These are phyloP conservation scores for Coelastrella sp. DNA, from an alignment of 139 green algal genomes.

Conservation along the genomic window DNA sequence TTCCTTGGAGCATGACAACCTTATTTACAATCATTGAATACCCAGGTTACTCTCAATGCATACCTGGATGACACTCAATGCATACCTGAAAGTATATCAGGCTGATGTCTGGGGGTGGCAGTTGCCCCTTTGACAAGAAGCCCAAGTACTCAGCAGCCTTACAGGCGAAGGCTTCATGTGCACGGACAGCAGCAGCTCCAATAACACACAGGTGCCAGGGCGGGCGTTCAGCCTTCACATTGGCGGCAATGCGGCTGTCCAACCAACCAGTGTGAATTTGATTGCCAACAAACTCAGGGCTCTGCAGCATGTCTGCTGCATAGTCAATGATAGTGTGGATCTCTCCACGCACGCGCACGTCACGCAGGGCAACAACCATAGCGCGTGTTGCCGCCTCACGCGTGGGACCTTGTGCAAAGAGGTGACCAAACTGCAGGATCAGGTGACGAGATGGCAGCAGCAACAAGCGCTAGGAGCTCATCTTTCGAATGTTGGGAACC, in stretches of 20 bases:
- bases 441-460: too few relatives aligned
- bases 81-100: slow-evolving; percentile 73
- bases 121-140: slow-evolving; percentile 95
- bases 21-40: slow-evolving; percentile 71
- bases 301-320: slow-evolving; percentile 55
- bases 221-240: slow-evolving; percentile 77
- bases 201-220: slow-evolving; percentile 95
- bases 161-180: slow-evolving; percentile 37
- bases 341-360: slow-evolving; percentile 95
- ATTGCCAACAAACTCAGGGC: slow-evolving; percentile 79
- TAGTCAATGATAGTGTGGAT: slow-evolving; percentile 95
- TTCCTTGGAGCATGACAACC: neutral
- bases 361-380: slow-evolving; percentile 95
- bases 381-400: slow-evolving; percentile 85
- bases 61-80: neutral
- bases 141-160: slow-evolving; percentile 88
- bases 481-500: too few relatives aligned
- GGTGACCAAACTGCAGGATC: slow-evolving; percentile 88
- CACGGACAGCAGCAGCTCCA: slow-evolving; percentile 57
- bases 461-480: too few relatives aligned
- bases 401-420: slow-evolving; percentile 93
- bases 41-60: slow-evolving; percentile 18
- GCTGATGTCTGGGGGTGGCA: slow-evolving; percentile 85
- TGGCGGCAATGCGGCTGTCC: slow-evolving; percentile 91
- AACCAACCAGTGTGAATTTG: slow-evolving; percentile 97